Conservation (phyloP, 768 basidiomycete genomes). For the Lentinula lateritia region DNA sequence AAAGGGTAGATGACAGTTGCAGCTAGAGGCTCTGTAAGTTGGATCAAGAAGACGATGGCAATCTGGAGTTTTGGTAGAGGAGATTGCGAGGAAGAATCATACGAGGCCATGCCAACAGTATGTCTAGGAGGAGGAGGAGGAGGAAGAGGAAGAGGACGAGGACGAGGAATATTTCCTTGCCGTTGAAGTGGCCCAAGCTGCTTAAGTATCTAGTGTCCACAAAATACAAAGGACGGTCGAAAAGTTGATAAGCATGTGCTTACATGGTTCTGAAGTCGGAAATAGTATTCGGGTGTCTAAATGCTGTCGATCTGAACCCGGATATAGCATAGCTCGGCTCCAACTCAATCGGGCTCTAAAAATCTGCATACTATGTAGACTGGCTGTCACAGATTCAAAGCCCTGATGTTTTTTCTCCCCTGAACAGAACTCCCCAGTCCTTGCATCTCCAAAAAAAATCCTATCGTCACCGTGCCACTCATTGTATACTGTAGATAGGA, state of each 20-base stretch:
- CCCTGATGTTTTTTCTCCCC: background rate
- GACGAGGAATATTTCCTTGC: background rate
- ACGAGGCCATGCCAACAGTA: background rate
- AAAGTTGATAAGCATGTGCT: no score
- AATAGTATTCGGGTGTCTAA: background rate
- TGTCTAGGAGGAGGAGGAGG: background rate
- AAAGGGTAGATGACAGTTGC: constrained; percentile 20
- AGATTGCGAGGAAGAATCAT: constrained; percentile 10
- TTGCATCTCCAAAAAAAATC: no score
- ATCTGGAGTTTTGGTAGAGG: constrained; percentile 35
- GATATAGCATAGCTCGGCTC: background rate
- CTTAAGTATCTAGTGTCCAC: no score
- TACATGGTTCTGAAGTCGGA: background rate
- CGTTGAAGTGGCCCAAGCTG: no score
- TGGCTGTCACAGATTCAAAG: background rate
- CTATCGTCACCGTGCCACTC: background rate
- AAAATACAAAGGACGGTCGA: no score
- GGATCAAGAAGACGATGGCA: constrained; percentile 28
- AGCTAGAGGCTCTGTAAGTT: constrained; percentile 26
- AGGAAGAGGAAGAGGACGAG: background rate
- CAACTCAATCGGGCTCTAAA: background rate
- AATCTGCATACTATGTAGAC: no score
- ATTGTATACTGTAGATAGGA: no score
- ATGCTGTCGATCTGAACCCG: background rate
- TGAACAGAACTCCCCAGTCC: background rate